Evolutionary conservation across 768 basidiomycete genomes (phyloP), one percentile per base, ranked within the genome.

Genomic region (Tephrocybe sp.): DNA sequence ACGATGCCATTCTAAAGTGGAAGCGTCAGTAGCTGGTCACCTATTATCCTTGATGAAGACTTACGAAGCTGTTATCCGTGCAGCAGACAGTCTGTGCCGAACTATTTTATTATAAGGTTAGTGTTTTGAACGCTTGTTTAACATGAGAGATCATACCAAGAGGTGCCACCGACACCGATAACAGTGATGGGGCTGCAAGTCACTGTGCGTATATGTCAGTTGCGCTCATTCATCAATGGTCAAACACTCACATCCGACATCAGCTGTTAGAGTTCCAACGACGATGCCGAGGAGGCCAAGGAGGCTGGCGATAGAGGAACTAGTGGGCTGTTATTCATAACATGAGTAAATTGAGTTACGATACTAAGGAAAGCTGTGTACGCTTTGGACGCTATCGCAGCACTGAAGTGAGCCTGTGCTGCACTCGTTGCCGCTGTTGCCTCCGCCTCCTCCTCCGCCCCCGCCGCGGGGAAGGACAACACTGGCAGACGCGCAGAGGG

Each of bases 181-280:
- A n/a, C n/a, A n/a, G n/a, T n/a, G n/a, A n/a, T n/a, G n/a, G n/a
- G n/a, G n/a, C n/a, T n/a, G n/a, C n/a, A n/a, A n/a, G n/a, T n/a
- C n/a, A n/a, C n/a, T n/a, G n/a, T n/a, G n/a, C n/a, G n/a, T n/a
- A n/a, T n/a, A n/a, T n/a, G n/a, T n/a, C n/a, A n/a, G n/a, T n/a
- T n/a, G n/a, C n/a, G n/a, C n/a, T n/a, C n/a, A n/a, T n/a, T n/a
- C n/a, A n/a, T n/a, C n/a, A n/a, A n/a, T n/a, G n/a, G n/a, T n/a
- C n/a, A n/a, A n/a, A n/a, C n/a, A n/a, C 49, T 57, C 42, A 58
- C 59, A 21, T 4, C 59, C 59, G 32, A 60, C 47, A 7, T 39
- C 36, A 12, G 26, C 48, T 36, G 19, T 37, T 18, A 52, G 13
- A 9, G 51, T 21, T 12, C 36, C 51, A 25, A 55, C 40, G 35